phyloP scores from a whole-genome alignment of 306 rosid genomes.

The Rosa rugosa region DNA sequence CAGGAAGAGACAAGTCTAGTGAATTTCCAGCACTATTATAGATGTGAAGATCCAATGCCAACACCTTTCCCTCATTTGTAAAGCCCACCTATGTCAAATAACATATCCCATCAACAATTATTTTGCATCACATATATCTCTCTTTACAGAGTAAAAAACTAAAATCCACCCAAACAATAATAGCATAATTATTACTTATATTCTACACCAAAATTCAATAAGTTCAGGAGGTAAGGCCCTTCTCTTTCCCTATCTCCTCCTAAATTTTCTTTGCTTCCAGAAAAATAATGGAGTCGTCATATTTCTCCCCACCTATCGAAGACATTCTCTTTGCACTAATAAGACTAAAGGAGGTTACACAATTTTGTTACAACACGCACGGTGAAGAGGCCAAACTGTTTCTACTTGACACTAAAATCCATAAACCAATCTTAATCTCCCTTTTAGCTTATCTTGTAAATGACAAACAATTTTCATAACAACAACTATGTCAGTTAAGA shows the following conservation, averaged over 20 bases:
- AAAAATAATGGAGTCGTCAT: not conserved
- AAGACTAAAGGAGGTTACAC: conserved; percentile 5
- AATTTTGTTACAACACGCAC: not conserved
- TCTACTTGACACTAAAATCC: not conserved
- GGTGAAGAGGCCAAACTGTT: not conserved
- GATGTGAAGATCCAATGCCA: conserved; percentile 82
- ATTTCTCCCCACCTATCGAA: not conserved
- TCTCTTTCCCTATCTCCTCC: not conserved
- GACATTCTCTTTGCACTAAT: not conserved
- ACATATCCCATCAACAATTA: conserved; percentile 18
- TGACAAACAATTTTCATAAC: not conserved
- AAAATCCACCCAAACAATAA: not conserved
- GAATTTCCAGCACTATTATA: conserved; percentile 95
- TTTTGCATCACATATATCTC: conserved; percentile 22
- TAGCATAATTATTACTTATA: not conserved
- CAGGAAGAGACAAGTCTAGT: conserved; percentile 74
- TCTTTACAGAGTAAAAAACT: not conserved
- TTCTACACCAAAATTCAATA: not conserved
- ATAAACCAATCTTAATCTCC: not conserved
- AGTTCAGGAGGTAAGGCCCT: not conserved
- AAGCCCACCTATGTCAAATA: conserved; percentile 68
- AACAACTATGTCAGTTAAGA: not conserved
- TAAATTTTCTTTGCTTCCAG: not conserved
- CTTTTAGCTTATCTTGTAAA: not conserved
- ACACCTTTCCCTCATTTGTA: conserved; percentile 86